A percentile compares a stretch with the other conserved stretches of the same genome.
Evolutionary conservation across 2,329 filamentous ascomycete species (phyloP).

Genomic region (Xylariaceae sp.): DNA sequence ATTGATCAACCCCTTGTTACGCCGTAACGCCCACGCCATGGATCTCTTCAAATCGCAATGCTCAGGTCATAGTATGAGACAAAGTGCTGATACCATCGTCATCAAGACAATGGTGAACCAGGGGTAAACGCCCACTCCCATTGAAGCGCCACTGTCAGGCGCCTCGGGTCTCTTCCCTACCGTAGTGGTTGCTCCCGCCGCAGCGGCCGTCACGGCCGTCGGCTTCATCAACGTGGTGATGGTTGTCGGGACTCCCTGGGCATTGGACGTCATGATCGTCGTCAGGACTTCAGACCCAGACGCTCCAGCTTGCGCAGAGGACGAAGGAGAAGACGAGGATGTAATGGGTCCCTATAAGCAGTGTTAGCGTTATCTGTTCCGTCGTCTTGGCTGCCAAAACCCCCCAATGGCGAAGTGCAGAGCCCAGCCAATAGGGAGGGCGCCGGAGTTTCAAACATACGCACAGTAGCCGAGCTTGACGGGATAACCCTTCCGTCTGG

Average conservation of each 20-base stretch:
- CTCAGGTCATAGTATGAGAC: slow-evolving; percentile 8
- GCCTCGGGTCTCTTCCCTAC: slow-evolving; percentile 15
- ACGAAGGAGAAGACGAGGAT: slow-evolving; percentile 35
- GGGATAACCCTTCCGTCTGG: slow-evolving; percentile 75
- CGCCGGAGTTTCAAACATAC: slow-evolving; percentile 25
- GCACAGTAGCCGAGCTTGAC: slow-evolving; percentile 60
- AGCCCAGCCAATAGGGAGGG: slow-evolving; percentile 23
- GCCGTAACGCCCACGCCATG: slow-evolving; percentile 6
- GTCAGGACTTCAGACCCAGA: slow-evolving; percentile 45
- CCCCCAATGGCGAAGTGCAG: slow-evolving; percentile 8
- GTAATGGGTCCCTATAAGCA: slow-evolving; percentile 36
- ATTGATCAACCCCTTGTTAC: neutral
- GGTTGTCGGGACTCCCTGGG: slow-evolving; percentile 6
- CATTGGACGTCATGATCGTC: slow-evolving; percentile 43
- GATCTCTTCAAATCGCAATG: neutral
- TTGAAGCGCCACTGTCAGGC: slow-evolving; percentile 10
- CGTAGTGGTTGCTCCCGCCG: neutral
- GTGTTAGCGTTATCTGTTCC: slow-evolving; percentile 24
- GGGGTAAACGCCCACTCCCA: neutral
- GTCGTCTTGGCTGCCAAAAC: slow-evolving; percentile 5
- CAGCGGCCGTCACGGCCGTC: neutral
- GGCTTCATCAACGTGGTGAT: slow-evolving; percentile 38
- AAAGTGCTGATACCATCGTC: slow-evolving; percentile 9
- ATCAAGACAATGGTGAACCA: slow-evolving; percentile 5
- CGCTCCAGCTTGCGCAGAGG: slow-evolving; percentile 36